These are phyloP conservation scores for Rehmannia glutinosa DNA, from an alignment of 257 asterid species.

Conservation along the genomic window DNA sequence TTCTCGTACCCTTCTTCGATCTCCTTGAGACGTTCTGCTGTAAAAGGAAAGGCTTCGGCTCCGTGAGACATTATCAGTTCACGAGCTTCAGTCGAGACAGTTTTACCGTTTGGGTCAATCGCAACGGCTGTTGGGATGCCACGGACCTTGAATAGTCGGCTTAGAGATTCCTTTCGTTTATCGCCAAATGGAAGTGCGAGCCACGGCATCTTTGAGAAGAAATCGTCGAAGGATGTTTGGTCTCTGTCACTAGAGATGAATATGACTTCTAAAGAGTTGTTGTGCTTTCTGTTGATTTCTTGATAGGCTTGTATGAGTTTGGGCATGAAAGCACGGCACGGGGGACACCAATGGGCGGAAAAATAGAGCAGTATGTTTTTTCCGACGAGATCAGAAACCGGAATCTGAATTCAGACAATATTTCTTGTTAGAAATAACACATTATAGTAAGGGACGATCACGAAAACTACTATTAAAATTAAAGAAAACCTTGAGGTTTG, in stretches of 20 bases:
- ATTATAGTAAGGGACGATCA: too few species aligned
- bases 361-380: slow-evolving; percentile 64
- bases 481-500: too few species aligned
- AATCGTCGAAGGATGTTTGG: slow-evolving; percentile 55
- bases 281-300: slow-evolving; percentile 44
- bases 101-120: slow-evolving; percentile 64
- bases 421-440: background rate
- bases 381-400: slow-evolving; percentile 67
- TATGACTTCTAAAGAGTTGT: slow-evolving; percentile 44
- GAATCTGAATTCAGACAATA: slow-evolving; percentile 38
- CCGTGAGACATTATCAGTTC: slow-evolving; percentile 50
- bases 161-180: slow-evolving; percentile 41
- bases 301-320: slow-evolving; percentile 44
- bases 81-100: slow-evolving; percentile 56
- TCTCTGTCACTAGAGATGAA: slow-evolving; percentile 77
- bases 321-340: slow-evolving; percentile 82
- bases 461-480: too few species aligned
- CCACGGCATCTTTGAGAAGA: slow-evolving; percentile 78
- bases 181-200: slow-evolving; percentile 72
- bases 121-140: slow-evolving; percentile 84
- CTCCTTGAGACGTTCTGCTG: slow-evolving; percentile 63
- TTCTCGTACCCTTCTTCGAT: slow-evolving; percentile 50
- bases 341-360: slow-evolving; percentile 85
- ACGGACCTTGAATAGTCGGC: slow-evolving; percentile 47
- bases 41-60: slow-evolving; percentile 76